Conservation (phyloP, 2,329 filamentous ascomycete species). For the Albophoma yamanashiensis region DNA sequence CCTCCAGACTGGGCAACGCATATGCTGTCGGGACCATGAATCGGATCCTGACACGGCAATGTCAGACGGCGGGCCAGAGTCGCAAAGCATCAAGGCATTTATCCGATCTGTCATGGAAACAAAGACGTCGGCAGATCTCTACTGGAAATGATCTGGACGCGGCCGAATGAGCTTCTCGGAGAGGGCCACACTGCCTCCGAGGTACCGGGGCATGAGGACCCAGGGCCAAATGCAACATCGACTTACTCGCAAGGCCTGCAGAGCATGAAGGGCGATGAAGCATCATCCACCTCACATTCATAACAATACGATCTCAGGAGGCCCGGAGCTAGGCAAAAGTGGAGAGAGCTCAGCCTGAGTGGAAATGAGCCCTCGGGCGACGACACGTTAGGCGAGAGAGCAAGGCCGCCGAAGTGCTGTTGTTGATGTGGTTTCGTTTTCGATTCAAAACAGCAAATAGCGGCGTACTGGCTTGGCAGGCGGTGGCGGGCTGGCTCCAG, state of each 20-base stretch:
- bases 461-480: not conserved
- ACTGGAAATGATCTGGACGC: slow-evolving; percentile 39
- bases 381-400: not conserved
- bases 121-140: slow-evolving; percentile 41
- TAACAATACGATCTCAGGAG: not conserved
- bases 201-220: not conserved
- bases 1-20: slow-evolving; percentile 49
- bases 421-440: not conserved
- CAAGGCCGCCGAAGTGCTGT: not conserved
- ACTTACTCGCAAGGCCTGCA: not conserved
- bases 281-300: not conserved
- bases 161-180: not conserved
- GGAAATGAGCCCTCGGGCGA: not conserved
- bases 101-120: slow-evolving; percentile 49
- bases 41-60: slow-evolving; percentile 31
- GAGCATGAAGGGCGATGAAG: not conserved
- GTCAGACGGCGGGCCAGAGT: slow-evolving; percentile 29
- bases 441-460: not conserved
- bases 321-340: not conserved
- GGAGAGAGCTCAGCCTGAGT: not conserved
- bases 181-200: not conserved
- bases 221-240: not conserved
- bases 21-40: slow-evolving; percentile 45
- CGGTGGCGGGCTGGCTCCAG: not conserved
- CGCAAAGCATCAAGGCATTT: slow-evolving; percentile 46